Percentiles rank a stretch among this genome's conserved stretches.
phyloP scores from a whole-genome alignment of 371 early-diverging fungal species.

The Rhizopus stolonifer region DNA sequence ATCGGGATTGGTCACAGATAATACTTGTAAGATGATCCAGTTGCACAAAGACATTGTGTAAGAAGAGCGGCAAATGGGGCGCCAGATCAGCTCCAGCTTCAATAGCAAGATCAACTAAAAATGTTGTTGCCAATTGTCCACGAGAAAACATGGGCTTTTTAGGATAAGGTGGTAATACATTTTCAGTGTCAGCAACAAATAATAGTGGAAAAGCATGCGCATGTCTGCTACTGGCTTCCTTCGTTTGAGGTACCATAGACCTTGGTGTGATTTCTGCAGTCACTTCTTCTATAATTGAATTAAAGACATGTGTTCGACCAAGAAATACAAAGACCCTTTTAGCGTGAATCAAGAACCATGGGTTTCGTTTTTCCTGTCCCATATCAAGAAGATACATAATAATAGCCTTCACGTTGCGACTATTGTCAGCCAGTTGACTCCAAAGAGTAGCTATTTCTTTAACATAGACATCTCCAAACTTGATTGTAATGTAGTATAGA shows the following conservation, averaged over 20 bases:
- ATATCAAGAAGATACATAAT: constrained; percentile 74
- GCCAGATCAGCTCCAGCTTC: constrained; percentile 73
- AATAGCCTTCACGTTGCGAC: constrained; percentile 66
- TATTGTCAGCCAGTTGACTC: constrained; percentile 75
- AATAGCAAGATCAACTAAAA: constrained; percentile 79
- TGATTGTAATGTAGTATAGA: constrained; percentile 82
- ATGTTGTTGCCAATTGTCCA: constrained; percentile 77
- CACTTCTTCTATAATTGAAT: constrained; percentile 61
- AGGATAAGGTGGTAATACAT: constrained; percentile 62
- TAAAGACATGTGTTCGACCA: constrained; percentile 68
- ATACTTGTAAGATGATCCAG: constrained; percentile 76
- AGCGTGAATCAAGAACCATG: constrained; percentile 74
- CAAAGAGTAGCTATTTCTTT: constrained; percentile 80
- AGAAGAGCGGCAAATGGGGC: constrained; percentile 69
- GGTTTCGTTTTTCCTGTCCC: constrained; percentile 75
- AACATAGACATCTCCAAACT: constrained; percentile 76
- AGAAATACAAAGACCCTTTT: constrained; percentile 82
- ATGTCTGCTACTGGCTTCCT: constrained; percentile 48
- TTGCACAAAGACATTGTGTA: constrained; percentile 81
- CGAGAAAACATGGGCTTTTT: constrained; percentile 75
- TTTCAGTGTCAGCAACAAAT: constrained; percentile 69
- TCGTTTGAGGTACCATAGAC: constrained; percentile 71
- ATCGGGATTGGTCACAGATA: constrained; percentile 79
- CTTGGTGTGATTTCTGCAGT: constrained; percentile 73
- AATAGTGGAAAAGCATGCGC: constrained; percentile 42